Evolutionary conservation across 2,329 filamentous ascomycete species (phyloP), one percentile per base, ranked within the genome.

Genomic region (Alternaria sp.): DNA sequence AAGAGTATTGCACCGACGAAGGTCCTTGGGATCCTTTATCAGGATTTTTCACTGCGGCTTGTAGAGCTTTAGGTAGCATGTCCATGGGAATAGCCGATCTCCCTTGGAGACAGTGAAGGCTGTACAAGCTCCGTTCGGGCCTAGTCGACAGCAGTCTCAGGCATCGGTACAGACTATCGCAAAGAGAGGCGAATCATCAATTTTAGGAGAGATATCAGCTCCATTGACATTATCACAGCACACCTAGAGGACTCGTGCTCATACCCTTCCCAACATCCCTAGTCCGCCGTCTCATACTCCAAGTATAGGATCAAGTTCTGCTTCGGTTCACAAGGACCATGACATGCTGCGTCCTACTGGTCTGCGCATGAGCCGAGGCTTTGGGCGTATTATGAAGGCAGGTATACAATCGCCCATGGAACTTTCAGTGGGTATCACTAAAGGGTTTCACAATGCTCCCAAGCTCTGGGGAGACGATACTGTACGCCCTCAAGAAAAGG

Each of bases 21-120:
- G 65, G 60, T 5, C 61, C 62, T 5, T 58, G 51, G 39, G 67
- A 70, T 52, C 66, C 64, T 21, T 54, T 69, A 8, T 61, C 65
- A 9, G 65, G 67, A 5, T 59, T 52, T 2, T 61, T 61, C 21
- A 60, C 1, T 85, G 86, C 48, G 89, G 91, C 0, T 77, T 96
- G 2, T 78, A 94, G n/a, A 11, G 63, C 63, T n/a, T 33, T 70
- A 33, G 51, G 56, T 14, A 53, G 53, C 45, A 88, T 96, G 55
- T 85, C 89, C 61, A 88, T 93, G 83, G 90, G 90, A 0, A 82
- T 95, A 39, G 90, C 90, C 0, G 91, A 95, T 68, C 78, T 87
- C 21, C 85, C 0, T 76, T 80, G 9, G 82, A 84, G 28, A 79
- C 86, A 9, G 71, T 82, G 36, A 79, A 78, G 66, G 79, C 77